A percentile compares a stretch with the other conserved stretches of the same genome.
Evolutionary conservation across 176 grass and related monocot species (phyloP).

Genomic region (Aegilops longissima): DNA sequence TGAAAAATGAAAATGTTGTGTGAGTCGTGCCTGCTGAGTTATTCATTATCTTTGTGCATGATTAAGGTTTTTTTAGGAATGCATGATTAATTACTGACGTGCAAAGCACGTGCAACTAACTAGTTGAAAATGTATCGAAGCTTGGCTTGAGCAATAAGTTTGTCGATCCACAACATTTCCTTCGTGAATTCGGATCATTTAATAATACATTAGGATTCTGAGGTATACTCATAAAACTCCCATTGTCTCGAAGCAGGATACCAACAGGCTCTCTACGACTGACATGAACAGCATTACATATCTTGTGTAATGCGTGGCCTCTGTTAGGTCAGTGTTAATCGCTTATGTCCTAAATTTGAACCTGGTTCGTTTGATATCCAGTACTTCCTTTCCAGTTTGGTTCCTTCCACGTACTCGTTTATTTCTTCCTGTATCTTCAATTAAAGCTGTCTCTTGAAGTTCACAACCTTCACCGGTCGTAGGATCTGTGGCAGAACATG

Average conservation of each 20-base stretch:
- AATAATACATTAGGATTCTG: conserved; percentile 46
- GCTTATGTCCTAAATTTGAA: conserved; percentile 71
- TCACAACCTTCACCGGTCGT: not conserved
- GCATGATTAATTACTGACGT: too few species aligned
- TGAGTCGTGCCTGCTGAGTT: too few species aligned
- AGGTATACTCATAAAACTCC: conserved; percentile 63
- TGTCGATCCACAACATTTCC: conserved; percentile 37
- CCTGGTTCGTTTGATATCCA: conserved; percentile 26
- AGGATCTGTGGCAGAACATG: not conserved
- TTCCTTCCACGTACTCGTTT: conserved; percentile 25
- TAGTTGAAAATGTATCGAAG: conserved; percentile 48
- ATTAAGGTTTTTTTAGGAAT: too few species aligned
- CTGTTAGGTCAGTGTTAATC: conserved; percentile 96
- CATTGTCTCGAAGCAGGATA: conserved; percentile 94
- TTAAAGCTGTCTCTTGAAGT: not conserved
- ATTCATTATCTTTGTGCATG: too few species aligned
- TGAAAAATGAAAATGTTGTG: too few species aligned
- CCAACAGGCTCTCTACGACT: conserved; percentile 62
- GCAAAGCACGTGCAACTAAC: too few species aligned
- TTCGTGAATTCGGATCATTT: conserved; percentile 69
- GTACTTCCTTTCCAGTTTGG: not conserved
- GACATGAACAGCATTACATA: conserved; percentile 73
- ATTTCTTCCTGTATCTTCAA: not conserved
- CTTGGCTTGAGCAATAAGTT: conserved; percentile 44
- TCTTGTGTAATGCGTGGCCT: conserved; percentile 74